Conservation (phyloP, 164 flowering plant species). For the Taxillus chinensis region DNA sequence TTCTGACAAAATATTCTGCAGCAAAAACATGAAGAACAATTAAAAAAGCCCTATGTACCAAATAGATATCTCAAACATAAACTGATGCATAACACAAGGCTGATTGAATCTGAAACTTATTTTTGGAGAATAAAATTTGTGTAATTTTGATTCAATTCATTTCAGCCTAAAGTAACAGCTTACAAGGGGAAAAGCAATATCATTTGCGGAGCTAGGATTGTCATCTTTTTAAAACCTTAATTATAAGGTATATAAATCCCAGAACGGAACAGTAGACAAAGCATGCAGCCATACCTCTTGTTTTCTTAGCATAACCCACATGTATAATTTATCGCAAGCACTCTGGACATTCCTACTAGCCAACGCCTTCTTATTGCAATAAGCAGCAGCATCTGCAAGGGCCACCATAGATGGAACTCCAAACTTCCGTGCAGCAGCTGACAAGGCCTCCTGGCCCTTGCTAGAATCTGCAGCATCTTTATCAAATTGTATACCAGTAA, state of each 20-base stretch:
- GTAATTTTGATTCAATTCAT: no score
- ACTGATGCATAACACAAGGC: no score
- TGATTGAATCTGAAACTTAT: no score
- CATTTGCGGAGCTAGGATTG: no score
- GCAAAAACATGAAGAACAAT: not conserved
- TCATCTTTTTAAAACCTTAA: no score
- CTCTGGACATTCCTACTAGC: conserved; percentile 70
- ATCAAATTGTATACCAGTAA: conserved; percentile 52
- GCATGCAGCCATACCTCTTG: conserved; percentile 44
- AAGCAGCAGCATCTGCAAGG: conserved; percentile 53
- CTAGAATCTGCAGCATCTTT: conserved; percentile 40
- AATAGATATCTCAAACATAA: no score
- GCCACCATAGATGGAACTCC: conserved; percentile 33
- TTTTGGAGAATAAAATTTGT: no score
- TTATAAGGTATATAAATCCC: not conserved
- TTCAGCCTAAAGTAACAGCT: no score
- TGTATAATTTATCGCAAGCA: conserved; percentile 60
- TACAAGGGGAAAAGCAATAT: no score
- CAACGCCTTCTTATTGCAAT: conserved; percentile 63
- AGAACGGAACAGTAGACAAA: not conserved
- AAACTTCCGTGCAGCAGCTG: conserved; percentile 50
- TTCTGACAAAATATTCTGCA: conserved; percentile 62
- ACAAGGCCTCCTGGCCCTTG: conserved; percentile 49
- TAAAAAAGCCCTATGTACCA: no score
- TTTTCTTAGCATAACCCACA: conserved; percentile 69